Evolutionary conservation across 1,284 basidiomycete species (phyloP).

Genomic region (Waitea zeae): DNA sequence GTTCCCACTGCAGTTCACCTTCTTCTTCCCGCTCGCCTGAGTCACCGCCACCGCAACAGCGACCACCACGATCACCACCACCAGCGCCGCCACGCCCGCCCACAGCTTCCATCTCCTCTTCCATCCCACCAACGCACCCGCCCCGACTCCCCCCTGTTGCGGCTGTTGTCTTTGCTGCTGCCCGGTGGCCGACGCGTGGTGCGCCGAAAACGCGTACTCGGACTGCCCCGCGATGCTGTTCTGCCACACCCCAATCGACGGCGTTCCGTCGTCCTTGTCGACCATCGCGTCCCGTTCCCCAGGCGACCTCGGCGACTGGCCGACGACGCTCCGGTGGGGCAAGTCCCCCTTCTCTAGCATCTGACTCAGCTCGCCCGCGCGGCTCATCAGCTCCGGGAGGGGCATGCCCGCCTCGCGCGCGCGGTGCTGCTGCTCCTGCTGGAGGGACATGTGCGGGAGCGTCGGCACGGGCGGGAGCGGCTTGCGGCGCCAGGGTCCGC

Average conservation of each 20-base stretch:
- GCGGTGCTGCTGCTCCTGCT: constrained; percentile 20
- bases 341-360: constrained; percentile 34
- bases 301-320: background rate
- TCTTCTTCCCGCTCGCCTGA: background rate
- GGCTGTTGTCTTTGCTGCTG: too few species aligned
- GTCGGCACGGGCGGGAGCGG: constrained; percentile 38
- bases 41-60: background rate
- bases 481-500: constrained; percentile 28
- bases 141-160: too few species aligned
- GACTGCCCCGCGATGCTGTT: background rate
- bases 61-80: background rate
- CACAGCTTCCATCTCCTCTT: background rate
- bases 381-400: constrained; percentile 30
- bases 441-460: constrained; percentile 23
- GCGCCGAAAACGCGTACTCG: too few species aligned
- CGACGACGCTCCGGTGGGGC: constrained; percentile 22
- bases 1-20: constrained; percentile 19
- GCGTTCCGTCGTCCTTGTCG: too few species aligned
- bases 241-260: background rate
- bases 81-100: background rate
- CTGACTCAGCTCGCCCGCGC: constrained; percentile 27
- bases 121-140: background rate
- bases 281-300: too few species aligned
- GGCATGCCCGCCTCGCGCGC: constrained; percentile 26
- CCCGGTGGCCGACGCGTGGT: too few species aligned